Percentiles rank a stretch among this genome's conserved stretches.
phyloP scores from a whole-genome alignment of 768 basidiomycete genomes.

The Paxillus involutus region DNA sequence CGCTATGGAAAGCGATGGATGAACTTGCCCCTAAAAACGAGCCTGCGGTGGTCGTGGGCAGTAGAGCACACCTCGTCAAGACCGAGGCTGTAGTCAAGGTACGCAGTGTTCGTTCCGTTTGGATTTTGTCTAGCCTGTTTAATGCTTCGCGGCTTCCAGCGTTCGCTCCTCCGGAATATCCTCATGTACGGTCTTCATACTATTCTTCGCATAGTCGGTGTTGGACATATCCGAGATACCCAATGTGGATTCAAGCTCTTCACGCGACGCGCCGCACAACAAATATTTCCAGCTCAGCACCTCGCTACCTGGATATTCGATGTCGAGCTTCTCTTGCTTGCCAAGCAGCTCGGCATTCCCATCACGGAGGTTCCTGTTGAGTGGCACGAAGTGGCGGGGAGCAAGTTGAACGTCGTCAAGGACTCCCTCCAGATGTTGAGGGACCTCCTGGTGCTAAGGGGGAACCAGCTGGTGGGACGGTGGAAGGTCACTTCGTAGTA shows the following conservation, averaged over 20 bases:
- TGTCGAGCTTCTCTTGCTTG: conserved; percentile 87
- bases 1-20: conserved; percentile 79
- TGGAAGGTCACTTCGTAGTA: conserved; percentile 51
- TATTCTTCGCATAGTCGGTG: conserved; percentile 84
- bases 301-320: conserved; percentile 96
- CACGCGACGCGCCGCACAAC: conserved; percentile 74
- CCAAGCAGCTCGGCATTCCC: conserved; percentile 75
- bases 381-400: conserved; percentile 93
- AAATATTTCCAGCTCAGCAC: conserved; percentile 85
- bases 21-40: conserved; percentile 45
- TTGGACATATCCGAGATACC: conserved; percentile 88
- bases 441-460: conserved; percentile 81
- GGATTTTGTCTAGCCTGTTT: background rate
- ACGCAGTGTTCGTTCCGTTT: conserved; percentile 14
- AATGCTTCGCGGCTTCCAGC: conserved; percentile 41
- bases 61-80: conserved; percentile 88
- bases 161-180: conserved; percentile 84
- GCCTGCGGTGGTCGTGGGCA: conserved; percentile 77
- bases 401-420: conserved; percentile 83
- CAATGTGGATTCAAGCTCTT: conserved; percentile 99
- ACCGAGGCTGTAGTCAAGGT: conserved; percentile 95
- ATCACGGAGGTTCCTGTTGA: conserved; percentile 84
- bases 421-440: conserved; percentile 89
- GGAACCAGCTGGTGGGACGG: conserved; percentile 75
- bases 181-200: conserved; percentile 95